These are phyloP conservation scores for Toxoplasma gondii DNA, from an alignment of 169 alveolate genomes.

Conservation along the genomic window DNA sequence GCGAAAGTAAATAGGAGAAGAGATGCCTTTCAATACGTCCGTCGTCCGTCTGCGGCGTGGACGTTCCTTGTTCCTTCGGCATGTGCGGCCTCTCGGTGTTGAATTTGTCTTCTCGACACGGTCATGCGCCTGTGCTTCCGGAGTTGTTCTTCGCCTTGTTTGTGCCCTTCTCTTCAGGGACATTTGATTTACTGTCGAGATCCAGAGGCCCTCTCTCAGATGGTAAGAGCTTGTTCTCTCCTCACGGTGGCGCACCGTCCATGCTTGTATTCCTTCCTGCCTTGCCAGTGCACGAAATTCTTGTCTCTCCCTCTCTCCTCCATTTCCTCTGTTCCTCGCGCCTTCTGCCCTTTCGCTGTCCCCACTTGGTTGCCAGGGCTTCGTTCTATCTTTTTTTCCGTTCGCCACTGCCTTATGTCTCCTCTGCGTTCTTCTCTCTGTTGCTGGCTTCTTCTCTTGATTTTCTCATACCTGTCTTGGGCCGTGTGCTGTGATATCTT, in stretches of 20 bases:
- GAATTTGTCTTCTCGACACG: too few species aligned
- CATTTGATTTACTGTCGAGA: conserved; percentile 12
- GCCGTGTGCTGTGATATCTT: too few species aligned
- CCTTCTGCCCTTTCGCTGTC: not conserved
- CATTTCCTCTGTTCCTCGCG: not conserved
- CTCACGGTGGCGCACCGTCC: not conserved
- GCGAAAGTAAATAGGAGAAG: too few species aligned
- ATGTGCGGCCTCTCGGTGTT: too few species aligned
- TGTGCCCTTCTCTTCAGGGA: not conserved
- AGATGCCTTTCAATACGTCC: too few species aligned
- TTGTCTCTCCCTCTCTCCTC: not conserved
- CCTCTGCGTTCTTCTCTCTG: not conserved
- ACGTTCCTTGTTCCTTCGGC: too few species aligned
- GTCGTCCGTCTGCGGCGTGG: too few species aligned
- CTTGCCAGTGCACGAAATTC: not conserved
- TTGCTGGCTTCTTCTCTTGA: not conserved
- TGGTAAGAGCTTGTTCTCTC: not conserved
- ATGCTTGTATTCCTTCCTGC: not conserved
- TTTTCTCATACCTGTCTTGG: not conserved
- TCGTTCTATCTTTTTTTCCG: not conserved
- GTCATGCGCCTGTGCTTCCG: too few species aligned
- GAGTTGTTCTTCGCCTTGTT: not conserved
- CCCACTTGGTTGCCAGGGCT: not conserved
- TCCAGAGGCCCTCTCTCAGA: not conserved
- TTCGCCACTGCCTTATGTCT: not conserved